Evolutionary conservation across 768 basidiomycete species (phyloP).

Genomic region (Mycena latifolia): DNA sequence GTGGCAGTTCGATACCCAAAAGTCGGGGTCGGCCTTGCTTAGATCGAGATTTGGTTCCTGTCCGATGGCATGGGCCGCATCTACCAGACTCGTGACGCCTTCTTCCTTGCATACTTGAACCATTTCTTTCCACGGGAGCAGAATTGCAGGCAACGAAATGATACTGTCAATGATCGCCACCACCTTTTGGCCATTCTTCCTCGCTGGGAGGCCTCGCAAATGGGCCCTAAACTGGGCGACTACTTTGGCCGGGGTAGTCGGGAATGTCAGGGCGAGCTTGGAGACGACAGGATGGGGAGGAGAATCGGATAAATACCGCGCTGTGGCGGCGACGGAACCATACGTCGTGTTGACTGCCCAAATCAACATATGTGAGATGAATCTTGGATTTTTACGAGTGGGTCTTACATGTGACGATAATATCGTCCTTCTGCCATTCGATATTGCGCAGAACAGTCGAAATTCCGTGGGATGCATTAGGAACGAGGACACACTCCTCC

Average conservation of each 20-base stretch:
- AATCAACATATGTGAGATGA: not conserved
- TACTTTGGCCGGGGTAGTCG: constrained; percentile 61
- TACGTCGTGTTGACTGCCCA: constrained; percentile 55
- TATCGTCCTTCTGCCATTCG: constrained; percentile 70
- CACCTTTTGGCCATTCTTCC: constrained; percentile 51
- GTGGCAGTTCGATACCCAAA: constrained; percentile 89
- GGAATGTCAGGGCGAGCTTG: constrained; percentile 60
- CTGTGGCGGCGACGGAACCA: constrained; percentile 58
- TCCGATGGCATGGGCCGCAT: constrained; percentile 87
- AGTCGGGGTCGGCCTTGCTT: constrained; percentile 71
- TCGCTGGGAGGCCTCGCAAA: constrained; percentile 30
- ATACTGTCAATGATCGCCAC: constrained; percentile 81
- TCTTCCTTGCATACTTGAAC: constrained; percentile 73
- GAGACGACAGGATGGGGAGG: constrained; percentile 62
- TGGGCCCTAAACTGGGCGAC: constrained; percentile 44
- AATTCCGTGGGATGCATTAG: constrained; percentile 69
- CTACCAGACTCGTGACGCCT: constrained; percentile 75
- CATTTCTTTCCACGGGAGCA: constrained; percentile 84
- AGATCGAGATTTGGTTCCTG: constrained; percentile 78
- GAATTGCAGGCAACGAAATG: constrained; percentile 70
- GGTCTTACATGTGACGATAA: constrained; percentile 64
- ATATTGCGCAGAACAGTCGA: constrained; percentile 74
- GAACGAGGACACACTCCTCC: constrained; percentile 64
- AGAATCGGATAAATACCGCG: constrained; percentile 65
- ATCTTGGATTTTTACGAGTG: constrained; percentile 10